These are phyloP conservation scores for Gossypium anomalum DNA, from an alignment of 345 rosid genomes.

Conservation along the genomic window DNA sequence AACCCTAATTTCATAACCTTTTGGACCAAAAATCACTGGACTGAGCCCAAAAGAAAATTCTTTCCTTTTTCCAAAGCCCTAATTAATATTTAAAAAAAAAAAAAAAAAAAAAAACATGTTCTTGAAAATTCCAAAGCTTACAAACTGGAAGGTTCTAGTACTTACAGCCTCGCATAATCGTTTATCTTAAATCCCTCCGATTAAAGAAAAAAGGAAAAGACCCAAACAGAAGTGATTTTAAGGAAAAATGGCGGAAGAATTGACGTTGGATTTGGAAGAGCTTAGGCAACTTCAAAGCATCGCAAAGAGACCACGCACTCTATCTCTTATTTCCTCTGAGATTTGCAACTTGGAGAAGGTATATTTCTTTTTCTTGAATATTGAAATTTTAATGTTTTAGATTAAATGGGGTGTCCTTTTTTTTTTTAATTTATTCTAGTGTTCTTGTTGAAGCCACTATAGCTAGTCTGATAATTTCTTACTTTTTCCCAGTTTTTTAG, in stretches of 20 bases:
- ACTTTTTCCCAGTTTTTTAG: too few species aligned
- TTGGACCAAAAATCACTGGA: not conserved
- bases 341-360: slow-evolving; percentile 75
- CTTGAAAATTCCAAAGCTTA: not conserved
- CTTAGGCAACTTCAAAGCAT: slow-evolving; percentile 60
- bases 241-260: slow-evolving; percentile 58
- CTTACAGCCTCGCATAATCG: not conserved
- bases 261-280: slow-evolving; percentile 68
- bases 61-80: not conserved
- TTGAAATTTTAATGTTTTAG: not conserved
- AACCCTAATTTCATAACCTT: not conserved
- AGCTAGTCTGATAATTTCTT: not conserved
- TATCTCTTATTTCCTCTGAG: slow-evolving; percentile 59
- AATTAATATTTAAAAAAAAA: not conserved
- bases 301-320: slow-evolving; percentile 72
- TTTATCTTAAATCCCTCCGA: not conserved
- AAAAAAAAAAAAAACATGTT: not conserved
- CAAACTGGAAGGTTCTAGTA: slow-evolving; percentile 5
- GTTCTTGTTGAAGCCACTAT: not conserved
- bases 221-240: not conserved
- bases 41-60: not conserved
- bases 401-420: not conserved
- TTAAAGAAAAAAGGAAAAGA: not conserved
- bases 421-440: not conserved
- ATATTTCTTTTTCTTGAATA: not conserved